Evolutionary conservation across 2,329 filamentous ascomycete genomes (phyloP), one percentile per base, ranked within the genome.

Genomic region (Aspergillus sojae): DNA sequence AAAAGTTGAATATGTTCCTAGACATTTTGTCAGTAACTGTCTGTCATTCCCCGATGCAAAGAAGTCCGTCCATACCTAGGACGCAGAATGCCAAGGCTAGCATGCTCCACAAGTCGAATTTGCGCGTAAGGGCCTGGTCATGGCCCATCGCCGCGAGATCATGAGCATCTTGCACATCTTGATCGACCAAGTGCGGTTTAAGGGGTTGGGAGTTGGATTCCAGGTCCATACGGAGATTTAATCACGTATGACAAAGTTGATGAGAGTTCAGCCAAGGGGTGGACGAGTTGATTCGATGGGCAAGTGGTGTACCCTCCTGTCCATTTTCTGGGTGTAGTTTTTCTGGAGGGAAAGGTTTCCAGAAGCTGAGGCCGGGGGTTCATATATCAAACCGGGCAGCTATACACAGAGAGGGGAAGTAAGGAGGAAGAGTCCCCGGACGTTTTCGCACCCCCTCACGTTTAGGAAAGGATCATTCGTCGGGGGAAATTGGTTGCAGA

Each of bases 31-130:
- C 9, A 55, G 19, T 39, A 19, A 39, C 28, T 21, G 45, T 60
- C 14, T 14, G 34, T 30, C 32, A 62, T 59, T 26, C 4, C 4
- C 36, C 16, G 3, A 58, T 23, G 23, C 12, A n/a, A 32, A 21
- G 19, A 43, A 52, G 43, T 2, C 5, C 0, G 14, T 52, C 16
- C 56, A 45, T 70, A 75, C 73, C 85, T 34, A 87, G 76, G 16
- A 88, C 83, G 62, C 81, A 85, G 63, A 88, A 86, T 32, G 85
- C 83, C 23, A 88, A 78, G 23, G 84, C 82, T 12, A 88, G 77
- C 84, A 88, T 86, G 72, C 84, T 86, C 82, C 80, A 83, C 7
- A 82, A 72, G 70, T 79, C 80, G 70, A 88, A 87, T 67, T 86
- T 81, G 14, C 80, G 76, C 11, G 75, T 74, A 36, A 82, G 69